phyloP scores from a whole-genome alignment of 371 early-diverging fungal genomes.

The Nematocida parisii region DNA sequence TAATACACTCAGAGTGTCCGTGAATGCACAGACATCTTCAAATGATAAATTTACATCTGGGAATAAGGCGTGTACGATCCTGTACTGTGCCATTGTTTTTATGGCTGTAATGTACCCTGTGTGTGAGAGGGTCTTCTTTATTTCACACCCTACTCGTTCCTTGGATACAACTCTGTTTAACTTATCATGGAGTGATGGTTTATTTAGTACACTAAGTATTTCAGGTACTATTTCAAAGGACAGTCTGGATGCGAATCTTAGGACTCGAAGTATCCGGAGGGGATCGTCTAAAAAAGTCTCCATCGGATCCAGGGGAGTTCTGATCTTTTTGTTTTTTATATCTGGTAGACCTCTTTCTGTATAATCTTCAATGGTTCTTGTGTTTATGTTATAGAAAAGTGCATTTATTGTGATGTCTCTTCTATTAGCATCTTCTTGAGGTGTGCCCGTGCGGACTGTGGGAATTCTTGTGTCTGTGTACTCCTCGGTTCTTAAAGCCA shows the following conservation, averaged over 20 bases:
- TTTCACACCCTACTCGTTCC: conserved; percentile 86
- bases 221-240: conserved; percentile 74
- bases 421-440: conserved; percentile 87
- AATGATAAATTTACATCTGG: neutral
- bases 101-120: conserved; percentile 55
- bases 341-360: conserved; percentile 73
- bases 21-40: neutral
- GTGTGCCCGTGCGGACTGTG: conserved; percentile 80
- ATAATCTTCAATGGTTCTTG: conserved; percentile 82
- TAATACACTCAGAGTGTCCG: neutral
- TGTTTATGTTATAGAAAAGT: conserved; percentile 90
- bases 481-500: conserved; percentile 83
- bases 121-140: conserved; percentile 85
- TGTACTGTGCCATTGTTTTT: conserved; percentile 41
- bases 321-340: conserved; percentile 63
- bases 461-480: conserved; percentile 84
- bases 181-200: conserved; percentile 68
- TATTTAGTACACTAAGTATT: conserved; percentile 73
- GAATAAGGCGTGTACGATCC: conserved; percentile 50
- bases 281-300: conserved; percentile 95
- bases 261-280: conserved; percentile 84
- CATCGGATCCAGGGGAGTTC: conserved; percentile 85
- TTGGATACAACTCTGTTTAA: conserved; percentile 81
- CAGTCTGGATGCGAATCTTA: conserved; percentile 88
- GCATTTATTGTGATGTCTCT: conserved; percentile 96